phyloP scores from a whole-genome alignment of 345 rosid species.

The Gossypium raimondii region DNA sequence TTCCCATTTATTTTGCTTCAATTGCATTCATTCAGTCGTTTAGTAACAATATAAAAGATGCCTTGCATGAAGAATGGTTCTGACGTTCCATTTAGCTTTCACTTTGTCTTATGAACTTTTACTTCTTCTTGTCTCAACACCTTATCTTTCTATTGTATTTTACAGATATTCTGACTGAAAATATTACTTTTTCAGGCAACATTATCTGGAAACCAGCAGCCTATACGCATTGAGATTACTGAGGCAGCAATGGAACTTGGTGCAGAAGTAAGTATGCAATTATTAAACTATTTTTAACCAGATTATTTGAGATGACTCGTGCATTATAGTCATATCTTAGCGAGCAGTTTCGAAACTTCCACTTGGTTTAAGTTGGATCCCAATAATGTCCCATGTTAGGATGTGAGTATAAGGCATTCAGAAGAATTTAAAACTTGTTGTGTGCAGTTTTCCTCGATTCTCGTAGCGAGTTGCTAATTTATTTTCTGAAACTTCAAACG shows the following conservation, averaged over 20 bases:
- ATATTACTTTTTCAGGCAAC: slow-evolving; percentile 48
- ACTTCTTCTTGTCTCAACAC: not conserved
- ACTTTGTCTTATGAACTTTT: not conserved
- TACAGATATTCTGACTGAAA: not conserved
- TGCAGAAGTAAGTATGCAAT: slow-evolving; percentile 50
- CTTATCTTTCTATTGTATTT: not conserved
- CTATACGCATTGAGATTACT: slow-evolving; percentile 81
- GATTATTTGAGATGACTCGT: slow-evolving; percentile 1
- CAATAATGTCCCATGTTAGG: not conserved
- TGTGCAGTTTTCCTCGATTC: not conserved
- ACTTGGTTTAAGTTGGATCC: not conserved
- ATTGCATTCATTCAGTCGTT: not conserved
- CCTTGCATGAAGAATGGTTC: not conserved
- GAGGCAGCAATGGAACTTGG: slow-evolving; percentile 97
- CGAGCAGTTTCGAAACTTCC: not conserved
- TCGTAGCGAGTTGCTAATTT: not conserved
- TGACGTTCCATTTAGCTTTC: not conserved
- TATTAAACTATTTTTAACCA: not conserved
- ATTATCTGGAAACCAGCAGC: slow-evolving; percentile 85
- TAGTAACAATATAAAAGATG: not conserved
- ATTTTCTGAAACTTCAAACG: not conserved
- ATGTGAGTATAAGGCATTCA: not conserved
- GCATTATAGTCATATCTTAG: not conserved
- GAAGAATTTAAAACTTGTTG: not conserved
- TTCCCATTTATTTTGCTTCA: not conserved